phyloP scores from a whole-genome alignment of 768 basidiomycete species.

The Tylopilus balloui region DNA sequence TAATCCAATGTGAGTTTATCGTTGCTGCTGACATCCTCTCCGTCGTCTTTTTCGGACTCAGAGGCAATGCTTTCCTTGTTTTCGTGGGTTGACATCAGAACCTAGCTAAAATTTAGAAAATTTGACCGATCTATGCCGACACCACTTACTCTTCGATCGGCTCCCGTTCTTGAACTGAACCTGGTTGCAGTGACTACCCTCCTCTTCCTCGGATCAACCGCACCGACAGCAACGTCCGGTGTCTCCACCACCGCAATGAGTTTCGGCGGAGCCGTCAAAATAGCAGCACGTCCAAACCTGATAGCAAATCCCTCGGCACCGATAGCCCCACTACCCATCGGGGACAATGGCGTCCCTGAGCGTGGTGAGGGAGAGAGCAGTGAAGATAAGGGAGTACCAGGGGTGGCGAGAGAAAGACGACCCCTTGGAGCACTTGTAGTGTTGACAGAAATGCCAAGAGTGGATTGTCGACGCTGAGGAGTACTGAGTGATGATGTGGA shows the following conservation, averaged over 20 bases:
- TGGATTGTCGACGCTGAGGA: conserved; percentile 37
- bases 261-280: conserved; percentile 79
- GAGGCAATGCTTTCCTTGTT: conserved; percentile 40
- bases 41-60: conserved; percentile 24
- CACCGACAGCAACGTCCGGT: conserved; percentile 85
- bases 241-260: conserved; percentile 80
- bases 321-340: conserved; percentile 19
- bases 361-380: conserved; percentile 27
- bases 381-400: conserved; percentile 38
- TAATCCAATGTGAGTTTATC: conserved; percentile 9
- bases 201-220: conserved; percentile 79
- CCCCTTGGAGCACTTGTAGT: conserved; percentile 35
- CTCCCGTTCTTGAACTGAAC: conserved; percentile 79
- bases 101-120: conserved; percentile 37
- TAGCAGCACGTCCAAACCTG: conserved; percentile 64
- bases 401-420: conserved; percentile 42
- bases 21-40: neutral
- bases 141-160: conserved; percentile 68
- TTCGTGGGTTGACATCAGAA: conserved; percentile 79
- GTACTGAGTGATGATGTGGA: conserved; percentile 46
- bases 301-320: conserved; percentile 38
- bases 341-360: conserved; percentile 34
- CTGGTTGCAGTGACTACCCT: conserved; percentile 84
- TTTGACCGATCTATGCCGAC: neutral
- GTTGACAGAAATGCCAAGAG: conserved; percentile 33